phyloP scores from a whole-genome alignment of 176 grass and related monocot species.

The Olyra latifolia region DNA sequence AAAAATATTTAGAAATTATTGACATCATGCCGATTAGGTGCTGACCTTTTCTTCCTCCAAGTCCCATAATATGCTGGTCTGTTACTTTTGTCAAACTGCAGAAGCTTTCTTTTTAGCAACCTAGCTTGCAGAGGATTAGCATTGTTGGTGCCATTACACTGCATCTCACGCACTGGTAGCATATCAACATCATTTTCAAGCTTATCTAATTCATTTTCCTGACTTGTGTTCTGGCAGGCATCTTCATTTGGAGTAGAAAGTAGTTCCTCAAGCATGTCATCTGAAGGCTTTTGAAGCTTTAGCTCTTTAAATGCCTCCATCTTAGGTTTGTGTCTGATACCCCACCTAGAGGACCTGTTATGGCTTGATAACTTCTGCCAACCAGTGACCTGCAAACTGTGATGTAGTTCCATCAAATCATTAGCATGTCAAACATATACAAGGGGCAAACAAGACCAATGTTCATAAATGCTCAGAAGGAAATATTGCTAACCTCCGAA shows the following conservation, averaged over 20 bases:
- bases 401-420: slow-evolving; percentile 5
- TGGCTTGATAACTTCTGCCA: slow-evolving; percentile 67
- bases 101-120: slow-evolving; percentile 62
- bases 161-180: slow-evolving; percentile 39
- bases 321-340: slow-evolving; percentile 72
- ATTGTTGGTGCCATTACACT: slow-evolving; percentile 19
- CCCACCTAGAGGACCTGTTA: slow-evolving; percentile 67
- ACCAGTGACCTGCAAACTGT: slow-evolving; percentile 61
- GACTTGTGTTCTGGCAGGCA: slow-evolving; percentile 29
- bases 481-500: slow-evolving; percentile 61
- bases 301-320: slow-evolving; percentile 72
- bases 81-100: slow-evolving; percentile 95
- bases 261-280: slow-evolving; percentile 46
- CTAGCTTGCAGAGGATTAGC: slow-evolving; percentile 22
- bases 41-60: slow-evolving; percentile 86
- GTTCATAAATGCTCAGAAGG: background rate
- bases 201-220: slow-evolving; percentile 52
- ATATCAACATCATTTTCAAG: slow-evolving; percentile 62
- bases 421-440: background rate
- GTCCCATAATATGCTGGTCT: slow-evolving; percentile 94
- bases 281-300: slow-evolving; percentile 71
- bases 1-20: slow-evolving; percentile 8
- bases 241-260: slow-evolving; percentile 46
- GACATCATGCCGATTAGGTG: slow-evolving; percentile 14
- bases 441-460: background rate